Conservation (phyloP, 257 asterid genomes). For the Dorcoceras hygrometricum region DNA sequence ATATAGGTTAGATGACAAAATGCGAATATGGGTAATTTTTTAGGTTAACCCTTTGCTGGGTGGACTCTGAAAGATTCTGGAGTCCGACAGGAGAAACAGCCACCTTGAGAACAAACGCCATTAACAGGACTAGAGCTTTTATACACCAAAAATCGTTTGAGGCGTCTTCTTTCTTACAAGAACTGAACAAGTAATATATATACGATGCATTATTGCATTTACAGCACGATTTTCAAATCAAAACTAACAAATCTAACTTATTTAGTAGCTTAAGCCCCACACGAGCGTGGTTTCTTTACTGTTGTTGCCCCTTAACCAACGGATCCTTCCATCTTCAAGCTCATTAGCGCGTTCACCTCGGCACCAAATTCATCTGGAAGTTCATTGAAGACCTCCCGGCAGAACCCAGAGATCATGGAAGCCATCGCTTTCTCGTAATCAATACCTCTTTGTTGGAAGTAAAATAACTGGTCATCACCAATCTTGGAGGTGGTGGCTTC, state of each 20-base stretch:
- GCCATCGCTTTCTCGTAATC: conserved; percentile 96
- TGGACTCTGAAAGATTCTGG: not conserved
- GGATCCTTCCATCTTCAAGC: conserved; percentile 94
- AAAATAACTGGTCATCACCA: conserved; percentile 89
- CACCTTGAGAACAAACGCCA: not conserved
- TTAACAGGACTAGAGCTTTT: not conserved
- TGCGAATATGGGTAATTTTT: no score
- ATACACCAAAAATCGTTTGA: not conserved
- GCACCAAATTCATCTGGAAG: conserved; percentile 95
- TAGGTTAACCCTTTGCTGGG: not conserved
- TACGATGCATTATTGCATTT: no score
- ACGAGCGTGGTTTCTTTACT: not conserved
- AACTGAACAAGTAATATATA: not conserved
- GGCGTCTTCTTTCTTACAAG: not conserved
- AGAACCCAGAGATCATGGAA: conserved; percentile 96
- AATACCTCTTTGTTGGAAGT: conserved; percentile 93
- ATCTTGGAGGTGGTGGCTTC: conserved; percentile 95
- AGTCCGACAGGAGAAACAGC: not conserved
- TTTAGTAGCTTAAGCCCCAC: conserved; percentile 10
- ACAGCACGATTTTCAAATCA: conserved; percentile 23
- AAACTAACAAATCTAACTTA: conserved; percentile 20
- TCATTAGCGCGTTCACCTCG: conserved; percentile 93
- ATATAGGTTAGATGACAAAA: no score
- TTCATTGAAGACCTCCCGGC: conserved; percentile 83
- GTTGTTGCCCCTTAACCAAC: conserved; percentile 52